These are phyloP conservation scores for Glonium stellatum DNA, from an alignment of 495 filamentous ascomycete genomes.

Conservation along the genomic window DNA sequence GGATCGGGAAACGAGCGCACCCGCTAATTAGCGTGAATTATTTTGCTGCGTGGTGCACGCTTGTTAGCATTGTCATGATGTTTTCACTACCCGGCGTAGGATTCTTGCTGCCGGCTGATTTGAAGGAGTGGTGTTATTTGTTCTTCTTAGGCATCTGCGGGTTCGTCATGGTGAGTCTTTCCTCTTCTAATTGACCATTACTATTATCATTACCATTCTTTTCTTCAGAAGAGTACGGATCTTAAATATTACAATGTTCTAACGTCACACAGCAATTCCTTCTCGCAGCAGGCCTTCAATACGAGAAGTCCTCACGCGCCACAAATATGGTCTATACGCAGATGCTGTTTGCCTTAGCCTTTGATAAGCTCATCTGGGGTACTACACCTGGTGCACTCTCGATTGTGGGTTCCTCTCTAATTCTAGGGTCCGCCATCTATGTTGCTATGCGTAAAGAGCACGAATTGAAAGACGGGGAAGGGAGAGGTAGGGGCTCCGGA, in stretches of 20 bases:
- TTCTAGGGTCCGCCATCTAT: conserved; percentile 74
- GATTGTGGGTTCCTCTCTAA: conserved; percentile 67
- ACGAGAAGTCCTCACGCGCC: conserved; percentile 55
- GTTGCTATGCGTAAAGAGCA: conserved; percentile 52
- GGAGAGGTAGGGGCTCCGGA: conserved; percentile 9
- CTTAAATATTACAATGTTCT: not conserved
- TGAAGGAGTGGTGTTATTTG: conserved; percentile 65
- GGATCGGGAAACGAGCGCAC: conserved; percentile 79
- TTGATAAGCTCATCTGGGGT: conserved; percentile 74
- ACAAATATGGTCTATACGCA: conserved; percentile 88
- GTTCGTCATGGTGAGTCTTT: conserved; percentile 55
- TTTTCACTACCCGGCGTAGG: conserved; percentile 45
- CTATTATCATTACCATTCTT: too few species aligned
- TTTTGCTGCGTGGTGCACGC: conserved; percentile 63
- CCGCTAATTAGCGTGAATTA: conserved; percentile 82
- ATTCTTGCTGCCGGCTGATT: conserved; percentile 55
- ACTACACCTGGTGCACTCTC: conserved; percentile 58
- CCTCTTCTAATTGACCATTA: not conserved
- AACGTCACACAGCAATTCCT: conserved; percentile 55
- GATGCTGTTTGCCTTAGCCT: conserved; percentile 83
- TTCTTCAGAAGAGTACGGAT: not conserved
- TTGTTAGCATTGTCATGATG: conserved; percentile 58
- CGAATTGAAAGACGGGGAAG: conserved; percentile 11
- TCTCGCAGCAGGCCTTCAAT: conserved; percentile 70
- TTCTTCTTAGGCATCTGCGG: conserved; percentile 65